Percentiles rank a stretch among this genome's conserved stretches.
Evolutionary conservation across 768 basidiomycete genomes (phyloP).

Genomic region (Xerocomus brunneocitrinus): DNA sequence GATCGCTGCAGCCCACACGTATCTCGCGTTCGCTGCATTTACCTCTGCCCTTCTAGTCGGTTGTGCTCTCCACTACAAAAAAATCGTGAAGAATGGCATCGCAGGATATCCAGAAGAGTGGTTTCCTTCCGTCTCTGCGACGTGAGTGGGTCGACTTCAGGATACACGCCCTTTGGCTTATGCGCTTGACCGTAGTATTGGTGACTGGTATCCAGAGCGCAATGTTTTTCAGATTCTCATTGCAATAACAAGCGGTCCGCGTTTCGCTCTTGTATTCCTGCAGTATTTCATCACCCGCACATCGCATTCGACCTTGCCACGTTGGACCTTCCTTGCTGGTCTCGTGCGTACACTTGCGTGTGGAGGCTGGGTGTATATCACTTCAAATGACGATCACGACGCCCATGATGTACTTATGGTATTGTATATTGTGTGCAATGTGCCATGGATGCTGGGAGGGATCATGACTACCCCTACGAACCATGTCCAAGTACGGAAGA

Average conservation of each 20-base stretch:
- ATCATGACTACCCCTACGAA: slow-evolving; percentile 48
- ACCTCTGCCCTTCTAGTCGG: slow-evolving; percentile 57
- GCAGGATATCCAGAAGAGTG: slow-evolving; percentile 83
- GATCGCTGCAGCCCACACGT: slow-evolving; percentile 62
- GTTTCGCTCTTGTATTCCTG: slow-evolving; percentile 60
- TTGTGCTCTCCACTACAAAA: slow-evolving; percentile 68
- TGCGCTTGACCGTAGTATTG: slow-evolving; percentile 52
- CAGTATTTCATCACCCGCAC: slow-evolving; percentile 57
- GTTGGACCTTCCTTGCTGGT: slow-evolving; percentile 55
- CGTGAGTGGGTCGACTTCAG: slow-evolving; percentile 41
- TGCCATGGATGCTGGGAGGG: slow-evolving; percentile 86
- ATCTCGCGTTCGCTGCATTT: slow-evolving; percentile 64
- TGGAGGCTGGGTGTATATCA: slow-evolving; percentile 91
- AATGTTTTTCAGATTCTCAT: slow-evolving; percentile 85
- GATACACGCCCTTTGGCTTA: not conserved
- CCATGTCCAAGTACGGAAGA: slow-evolving; percentile 39
- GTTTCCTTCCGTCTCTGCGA: slow-evolving; percentile 87
- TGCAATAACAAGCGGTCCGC: slow-evolving; percentile 81
- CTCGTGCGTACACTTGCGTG: slow-evolving; percentile 73
- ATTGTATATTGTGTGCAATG: slow-evolving; percentile 72
- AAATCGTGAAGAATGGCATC: slow-evolving; percentile 81
- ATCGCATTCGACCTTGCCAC: slow-evolving; percentile 39
- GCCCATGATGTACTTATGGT: slow-evolving; percentile 88
- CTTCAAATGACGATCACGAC: slow-evolving; percentile 79
- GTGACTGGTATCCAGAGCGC: slow-evolving; percentile 87